Conservation (phyloP, 345 rosid genomes). For the Pugionium dolabratum region DNA sequence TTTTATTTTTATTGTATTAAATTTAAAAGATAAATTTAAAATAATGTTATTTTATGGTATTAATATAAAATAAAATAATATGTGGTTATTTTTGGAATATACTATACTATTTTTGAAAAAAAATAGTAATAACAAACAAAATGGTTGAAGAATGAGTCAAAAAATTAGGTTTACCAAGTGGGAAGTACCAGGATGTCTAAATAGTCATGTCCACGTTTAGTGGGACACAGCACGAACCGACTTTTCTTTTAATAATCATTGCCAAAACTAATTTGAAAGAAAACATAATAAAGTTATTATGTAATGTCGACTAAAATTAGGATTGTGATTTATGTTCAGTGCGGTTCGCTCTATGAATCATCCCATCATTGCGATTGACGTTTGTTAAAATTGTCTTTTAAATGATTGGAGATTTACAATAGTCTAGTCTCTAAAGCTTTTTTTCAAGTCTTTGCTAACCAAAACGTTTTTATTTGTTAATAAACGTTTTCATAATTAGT, state of each 20-base stretch:
- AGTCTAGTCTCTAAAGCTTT: not conserved
- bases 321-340: constrained; percentile 26
- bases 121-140: not conserved
- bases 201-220: constrained; percentile 48
- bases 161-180: constrained; percentile 17
- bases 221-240: constrained; percentile 44
- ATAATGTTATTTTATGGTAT: too few species aligned
- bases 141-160: constrained; percentile 19
- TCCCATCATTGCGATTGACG: constrained; percentile 31
- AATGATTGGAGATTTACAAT: constrained; percentile 26
- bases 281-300: not conserved
- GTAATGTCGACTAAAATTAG: constrained; percentile 22
- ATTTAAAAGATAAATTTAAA: too few species aligned
- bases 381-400: constrained; percentile 8
- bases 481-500: not conserved
- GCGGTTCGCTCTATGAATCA: constrained; percentile 20
- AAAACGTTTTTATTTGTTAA: constrained; percentile 12
- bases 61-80: too few species aligned
- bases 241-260: constrained; percentile 12
- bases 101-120: too few species aligned
- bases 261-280: constrained; percentile 4
- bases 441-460: not conserved
- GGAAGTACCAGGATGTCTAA: constrained; percentile 39
- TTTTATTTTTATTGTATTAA: too few species aligned
- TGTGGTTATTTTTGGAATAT: too few species aligned